Base-by-base conservation (phyloP, 257 asterid genomes). In the Nicotiana attenuata region DNA sequence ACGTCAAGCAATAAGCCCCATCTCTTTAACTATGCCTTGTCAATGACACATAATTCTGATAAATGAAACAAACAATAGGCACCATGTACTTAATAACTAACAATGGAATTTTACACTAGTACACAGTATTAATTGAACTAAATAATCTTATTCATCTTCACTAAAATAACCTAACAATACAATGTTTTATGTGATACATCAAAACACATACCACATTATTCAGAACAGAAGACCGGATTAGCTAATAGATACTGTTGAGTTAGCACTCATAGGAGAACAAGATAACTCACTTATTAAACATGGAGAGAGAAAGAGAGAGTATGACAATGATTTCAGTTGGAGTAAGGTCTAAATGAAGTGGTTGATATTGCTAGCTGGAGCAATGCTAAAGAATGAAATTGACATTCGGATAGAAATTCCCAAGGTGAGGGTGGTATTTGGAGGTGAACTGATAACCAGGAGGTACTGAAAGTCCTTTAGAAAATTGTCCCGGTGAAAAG, bases 281-380 rank as follows among this genome's bases (percentile, higher is more conserved):
- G 63, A 73, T 1, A 20, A 73, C 7, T 73, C 26, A 73, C 22
- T 73, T 24, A 73, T 22, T 7, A n/a, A 38, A 47, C 60, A 69
- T 38, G 10, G 47, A 33, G 35, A 13, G 69, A 8, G 16, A 60
- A 14, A 24, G 31, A 61, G 69, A 13, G 10, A 64, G 38, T 13
- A 41, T 10, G 19, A 13, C 55, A 71, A 22, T 41, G 19, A 45
- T 71, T 45, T 45, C 20, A 71, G 78, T 71, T 22, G 60, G 38
- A 45, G 59, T 22, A 71, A 41, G 60, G 78, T 69, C 77, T 20
- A 69, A 38, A 69, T 69, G 77, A 69, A 69, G 57, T 71, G 78
- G 20, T 45, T 71, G 78, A 71, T 71, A 33, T 55, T 22, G 20
- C 60, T 69, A 71, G 24, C 20, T 45, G 20, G n/a, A 71, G 60